Evolutionary conservation across 345 rosid genomes (phyloP).

Genomic region (Sonneratia alba): DNA sequence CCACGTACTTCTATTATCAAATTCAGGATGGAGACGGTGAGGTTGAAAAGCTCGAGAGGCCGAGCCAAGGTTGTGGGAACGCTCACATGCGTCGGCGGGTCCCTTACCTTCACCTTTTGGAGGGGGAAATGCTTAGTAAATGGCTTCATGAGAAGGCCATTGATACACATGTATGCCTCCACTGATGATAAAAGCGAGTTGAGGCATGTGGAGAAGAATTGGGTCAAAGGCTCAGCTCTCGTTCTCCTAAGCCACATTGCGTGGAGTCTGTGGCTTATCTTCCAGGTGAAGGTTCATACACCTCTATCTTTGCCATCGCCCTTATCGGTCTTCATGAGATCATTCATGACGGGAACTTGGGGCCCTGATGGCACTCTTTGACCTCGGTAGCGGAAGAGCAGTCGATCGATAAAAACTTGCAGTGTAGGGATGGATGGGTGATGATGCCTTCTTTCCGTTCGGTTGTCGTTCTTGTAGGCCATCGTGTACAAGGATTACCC

Average conservation of each 20-base stretch:
- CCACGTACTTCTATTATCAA: not conserved
- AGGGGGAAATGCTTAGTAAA: constrained; percentile 28
- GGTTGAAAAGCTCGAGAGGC: constrained; percentile 19
- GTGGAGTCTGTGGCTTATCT: constrained; percentile 35
- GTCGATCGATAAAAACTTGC: not conserved
- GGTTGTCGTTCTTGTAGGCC: constrained; percentile 10
- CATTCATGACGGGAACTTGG: not conserved
- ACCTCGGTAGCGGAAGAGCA: no score
- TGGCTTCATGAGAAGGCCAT: constrained; percentile 23
- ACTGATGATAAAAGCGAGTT: not conserved
- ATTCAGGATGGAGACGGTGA: constrained; percentile 39
- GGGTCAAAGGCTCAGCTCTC: constrained; percentile 41
- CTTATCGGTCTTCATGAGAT: not conserved
- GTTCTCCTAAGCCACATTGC: constrained; percentile 29
- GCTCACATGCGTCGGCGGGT: constrained; percentile 22
- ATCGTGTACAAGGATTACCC: constrained; percentile 24
- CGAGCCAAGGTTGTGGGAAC: constrained; percentile 30
- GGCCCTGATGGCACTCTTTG: no score
- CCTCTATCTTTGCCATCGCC: not conserved
- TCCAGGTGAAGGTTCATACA: constrained; percentile 19
- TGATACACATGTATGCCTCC: constrained; percentile 20
- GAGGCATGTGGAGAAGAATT: constrained; percentile 16
- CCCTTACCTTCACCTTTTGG: constrained; percentile 42
- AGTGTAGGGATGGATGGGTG: not conserved
- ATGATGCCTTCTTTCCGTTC: no score